Conservation (phyloP, 768 basidiomycete genomes). For the Kwoniella heveanensis region DNA sequence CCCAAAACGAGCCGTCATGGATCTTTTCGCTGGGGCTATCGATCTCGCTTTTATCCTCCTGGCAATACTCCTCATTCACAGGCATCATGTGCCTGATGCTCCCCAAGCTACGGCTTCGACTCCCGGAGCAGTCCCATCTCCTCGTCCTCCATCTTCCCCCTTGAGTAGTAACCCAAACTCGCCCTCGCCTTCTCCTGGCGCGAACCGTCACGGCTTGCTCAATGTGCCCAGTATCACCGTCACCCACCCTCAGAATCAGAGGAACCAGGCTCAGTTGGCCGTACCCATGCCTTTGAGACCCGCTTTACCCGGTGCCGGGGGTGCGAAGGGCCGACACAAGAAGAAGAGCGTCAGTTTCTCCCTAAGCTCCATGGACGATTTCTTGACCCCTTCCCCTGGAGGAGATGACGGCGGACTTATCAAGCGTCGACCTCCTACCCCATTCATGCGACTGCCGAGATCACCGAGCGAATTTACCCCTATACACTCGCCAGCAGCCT, state of each 20-base stretch:
- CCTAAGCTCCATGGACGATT: slow-evolving; percentile 25
- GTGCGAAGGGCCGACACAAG: slow-evolving; percentile 9
- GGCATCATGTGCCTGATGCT: neutral
- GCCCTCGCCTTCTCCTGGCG: slow-evolving; percentile 1
- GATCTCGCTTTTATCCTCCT: slow-evolving; percentile 22
- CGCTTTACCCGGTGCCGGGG: slow-evolving; percentile 12
- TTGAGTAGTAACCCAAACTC: neutral
- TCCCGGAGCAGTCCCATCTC: neutral
- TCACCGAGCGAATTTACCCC: neutral
- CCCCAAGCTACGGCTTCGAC: neutral
- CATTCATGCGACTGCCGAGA: slow-evolving; percentile 10
- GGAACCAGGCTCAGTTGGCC: neutral
- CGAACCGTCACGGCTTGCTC: neutral
- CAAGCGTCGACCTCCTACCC: slow-evolving; percentile 26
- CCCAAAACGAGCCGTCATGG: slow-evolving; percentile 8
- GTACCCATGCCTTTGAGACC: neutral
- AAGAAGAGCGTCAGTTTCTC: slow-evolving; percentile 30
- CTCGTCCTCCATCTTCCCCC: neutral
- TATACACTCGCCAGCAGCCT: neutral
- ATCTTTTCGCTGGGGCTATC: slow-evolving; percentile 9
- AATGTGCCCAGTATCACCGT: slow-evolving; percentile 12
- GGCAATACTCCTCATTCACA: slow-evolving; percentile 16
- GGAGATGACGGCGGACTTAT: neutral
- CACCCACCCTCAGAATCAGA: neutral
- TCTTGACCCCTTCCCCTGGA: slow-evolving; percentile 8